These are phyloP conservation scores for Leccinum boreale DNA, from an alignment of 768 basidiomycete genomes.

Conservation along the genomic window DNA sequence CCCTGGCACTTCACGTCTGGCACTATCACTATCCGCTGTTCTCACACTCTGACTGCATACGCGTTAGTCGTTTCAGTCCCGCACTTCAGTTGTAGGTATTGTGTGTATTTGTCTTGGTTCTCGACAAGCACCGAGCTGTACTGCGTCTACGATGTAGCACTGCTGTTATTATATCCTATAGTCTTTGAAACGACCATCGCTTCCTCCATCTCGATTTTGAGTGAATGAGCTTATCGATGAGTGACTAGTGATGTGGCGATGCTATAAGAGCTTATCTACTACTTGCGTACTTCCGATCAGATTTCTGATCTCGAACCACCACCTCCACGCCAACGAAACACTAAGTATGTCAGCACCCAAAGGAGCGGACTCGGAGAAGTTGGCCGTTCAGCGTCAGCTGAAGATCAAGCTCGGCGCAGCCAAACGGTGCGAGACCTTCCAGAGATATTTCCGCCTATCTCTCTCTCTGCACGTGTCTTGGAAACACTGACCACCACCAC, in stretches of 20 bases:
- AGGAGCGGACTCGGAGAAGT: conserved; percentile 16
- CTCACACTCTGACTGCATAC: conserved; percentile 17
- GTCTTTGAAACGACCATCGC: conserved; percentile 24
- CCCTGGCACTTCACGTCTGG: conserved; percentile 21
- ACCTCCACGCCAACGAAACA: conserved; percentile 5
- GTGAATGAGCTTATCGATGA: conserved; percentile 9
- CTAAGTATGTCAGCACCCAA: conserved; percentile 14
- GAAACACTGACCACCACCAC: conserved; percentile 7
- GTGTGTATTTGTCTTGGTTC: conserved; percentile 27
- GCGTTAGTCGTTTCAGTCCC: conserved; percentile 25
- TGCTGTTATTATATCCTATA: conserved; percentile 25
- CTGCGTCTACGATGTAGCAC: conserved; percentile 33
- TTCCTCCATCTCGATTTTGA: not conserved
- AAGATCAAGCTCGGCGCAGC: conserved; percentile 72
- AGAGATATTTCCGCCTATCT: conserved; percentile 20
- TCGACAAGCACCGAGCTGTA: conserved; percentile 29
- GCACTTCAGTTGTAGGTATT: conserved; percentile 30
- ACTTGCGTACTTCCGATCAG: not conserved
- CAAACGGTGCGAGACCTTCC: conserved; percentile 47
- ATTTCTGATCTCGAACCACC: conserved; percentile 7
- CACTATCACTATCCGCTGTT: conserved; percentile 19
- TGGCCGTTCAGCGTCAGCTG: conserved; percentile 57
- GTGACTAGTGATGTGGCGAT: not conserved
- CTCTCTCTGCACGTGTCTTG: not conserved
- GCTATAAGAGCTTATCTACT: not conserved